Evolutionary conservation across 2,329 filamentous ascomycete species (phyloP).

Genomic region (Simplicillium aogashimaense): DNA sequence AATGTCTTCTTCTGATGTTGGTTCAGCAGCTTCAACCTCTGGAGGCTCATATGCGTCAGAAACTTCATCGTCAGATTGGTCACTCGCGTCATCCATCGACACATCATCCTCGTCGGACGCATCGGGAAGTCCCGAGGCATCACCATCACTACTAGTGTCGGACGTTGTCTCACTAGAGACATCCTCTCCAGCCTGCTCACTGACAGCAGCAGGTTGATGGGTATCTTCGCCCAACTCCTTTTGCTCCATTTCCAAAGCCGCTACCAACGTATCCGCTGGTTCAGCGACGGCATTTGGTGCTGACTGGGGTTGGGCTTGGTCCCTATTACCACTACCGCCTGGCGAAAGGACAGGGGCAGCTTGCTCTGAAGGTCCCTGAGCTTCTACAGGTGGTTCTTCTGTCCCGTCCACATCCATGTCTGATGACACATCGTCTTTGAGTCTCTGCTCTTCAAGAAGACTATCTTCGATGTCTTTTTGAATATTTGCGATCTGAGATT

Average conservation of each 20-base stretch:
- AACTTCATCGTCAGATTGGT: conserved; percentile 10
- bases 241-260: not conserved
- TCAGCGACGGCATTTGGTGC: not conserved
- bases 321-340: too few relatives aligned
- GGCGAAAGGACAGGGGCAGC: not conserved
- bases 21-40: conserved; percentile 20
- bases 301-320: not conserved
- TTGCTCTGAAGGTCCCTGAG: conserved; percentile 1
- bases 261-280: not conserved
- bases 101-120: conserved; percentile 6
- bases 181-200: too few relatives aligned
- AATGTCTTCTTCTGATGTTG: conserved; percentile 4
- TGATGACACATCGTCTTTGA: conserved; percentile 17
- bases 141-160: not conserved
- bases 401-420: conserved; percentile 5
- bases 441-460: conserved; percentile 20
- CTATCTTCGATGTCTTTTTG: conserved; percentile 36
- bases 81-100: conserved; percentile 8
- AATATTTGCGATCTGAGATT: conserved; percentile 36
- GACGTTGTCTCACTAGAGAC: too few relatives aligned
- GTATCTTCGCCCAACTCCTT: too few relatives aligned
- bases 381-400: not conserved
- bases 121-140: not conserved
- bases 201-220: too few relatives aligned
- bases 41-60: conserved; percentile 50